Evolutionary conservation across 2,329 filamentous ascomycete species (phyloP), one percentile per base, ranked within the genome.

Genomic region (Colletotrichum sp.): DNA sequence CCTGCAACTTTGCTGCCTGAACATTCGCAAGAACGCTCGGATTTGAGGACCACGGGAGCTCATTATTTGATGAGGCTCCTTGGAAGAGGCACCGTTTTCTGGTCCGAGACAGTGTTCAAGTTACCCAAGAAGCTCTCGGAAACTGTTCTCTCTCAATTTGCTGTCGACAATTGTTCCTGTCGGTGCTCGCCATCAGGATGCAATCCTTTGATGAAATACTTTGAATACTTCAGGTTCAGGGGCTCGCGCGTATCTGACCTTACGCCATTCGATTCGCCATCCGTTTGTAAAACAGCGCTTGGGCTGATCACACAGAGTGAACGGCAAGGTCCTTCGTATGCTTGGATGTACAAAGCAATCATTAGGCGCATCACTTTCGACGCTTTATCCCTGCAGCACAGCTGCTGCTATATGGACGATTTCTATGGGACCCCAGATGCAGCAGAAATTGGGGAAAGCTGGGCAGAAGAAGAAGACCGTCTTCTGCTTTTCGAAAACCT

Each of bases 21-120:
- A 44, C 0, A 0, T 44, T 1, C 1, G 8, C 39, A n/a, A 6
- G 0, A 10, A 10, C 16, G 39, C 39, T 4, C 10, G 18, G 9
- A 49, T 49, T 6, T 49, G 10, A 21, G 44, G 44, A 21, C 5
- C 18, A 49, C 44, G 1, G 44, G 44, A n/a, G 44, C 44, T 0
- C 18, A 49, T 49, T 49, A 49, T n/a, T 0, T 44, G 3, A 44
- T 44, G 39, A n/a, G 6, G 2, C 26, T 26, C 26, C 2, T 26
- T 7, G n/a, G n/a, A n/a, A n/a, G n/a, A n/a, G n/a, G n/a, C n/a
- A n/a, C n/a, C n/a, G n/a, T n/a, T n/a, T n/a, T n/a, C n/a, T n/a
- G n/a, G n/a, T n/a, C n/a, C n/a, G n/a, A n/a, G n/a, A n/a, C 26
- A 26, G 26, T 26, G 6, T 26, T 26, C 6, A 26, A 26, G 3